These are phyloP conservation scores for Alternaria sp. DNA, from an alignment of 2,329 filamentous ascomycete species.

Conservation along the genomic window DNA sequence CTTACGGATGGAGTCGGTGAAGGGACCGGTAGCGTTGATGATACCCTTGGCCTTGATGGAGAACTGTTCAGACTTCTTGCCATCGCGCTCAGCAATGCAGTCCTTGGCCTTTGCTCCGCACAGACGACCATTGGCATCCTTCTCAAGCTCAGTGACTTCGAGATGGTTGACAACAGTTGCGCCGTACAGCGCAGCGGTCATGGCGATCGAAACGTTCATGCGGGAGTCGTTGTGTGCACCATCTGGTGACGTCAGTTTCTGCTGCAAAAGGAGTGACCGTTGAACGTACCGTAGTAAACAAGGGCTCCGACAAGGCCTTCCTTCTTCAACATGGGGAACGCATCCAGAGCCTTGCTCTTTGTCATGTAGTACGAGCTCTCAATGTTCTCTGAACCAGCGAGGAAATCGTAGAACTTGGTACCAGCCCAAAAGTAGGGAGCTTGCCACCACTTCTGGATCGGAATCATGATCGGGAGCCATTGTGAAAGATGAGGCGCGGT, in stretches of 20 bases:
- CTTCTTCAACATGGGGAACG: constrained; percentile 87
- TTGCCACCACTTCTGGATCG: constrained; percentile 83
- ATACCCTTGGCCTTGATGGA: constrained; percentile 78
- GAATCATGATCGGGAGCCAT: constrained; percentile 85
- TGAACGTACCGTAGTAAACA: constrained; percentile 75
- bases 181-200: constrained; percentile 88
- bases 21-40: constrained; percentile 88
- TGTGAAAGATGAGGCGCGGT: constrained; percentile 81
- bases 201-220: constrained; percentile 88
- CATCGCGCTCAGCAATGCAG: constrained; percentile 69
- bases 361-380: constrained; percentile 89
- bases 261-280: not conserved
- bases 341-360: constrained; percentile 82
- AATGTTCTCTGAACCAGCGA: constrained; percentile 85
- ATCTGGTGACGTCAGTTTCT: constrained; percentile 57
- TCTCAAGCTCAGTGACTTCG: constrained; percentile 78
- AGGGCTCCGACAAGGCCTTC: constrained; percentile 79
- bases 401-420: constrained; percentile 82
- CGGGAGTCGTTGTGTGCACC: constrained; percentile 90
- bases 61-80: constrained; percentile 68
- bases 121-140: constrained; percentile 74
- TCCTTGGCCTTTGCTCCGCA: constrained; percentile 78
- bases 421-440: constrained; percentile 79
- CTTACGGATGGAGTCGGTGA: constrained; percentile 83
- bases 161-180: constrained; percentile 83